Evolutionary conservation across 2,329 filamentous ascomycete species (phyloP).

Genomic region (Botryotinia narcissicola): DNA sequence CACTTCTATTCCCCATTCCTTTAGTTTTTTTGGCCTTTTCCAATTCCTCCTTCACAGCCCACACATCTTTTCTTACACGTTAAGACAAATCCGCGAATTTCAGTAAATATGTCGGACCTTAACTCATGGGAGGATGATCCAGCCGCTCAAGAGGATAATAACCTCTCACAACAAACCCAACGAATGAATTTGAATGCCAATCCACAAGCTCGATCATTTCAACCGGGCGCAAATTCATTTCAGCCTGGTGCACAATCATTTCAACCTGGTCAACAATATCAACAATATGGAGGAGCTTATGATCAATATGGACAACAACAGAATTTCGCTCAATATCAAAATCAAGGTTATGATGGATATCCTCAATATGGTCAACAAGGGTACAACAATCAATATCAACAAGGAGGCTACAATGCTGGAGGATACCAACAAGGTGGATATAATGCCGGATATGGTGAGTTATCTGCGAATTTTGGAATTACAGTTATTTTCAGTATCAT

Average conservation of each 20-base stretch:
- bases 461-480: background rate
- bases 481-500: background rate
- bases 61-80: background rate
- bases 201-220: conserved; percentile 53
- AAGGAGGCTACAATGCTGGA: conserved; percentile 42
- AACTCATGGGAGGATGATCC: conserved; percentile 95
- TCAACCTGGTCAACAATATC: conserved; percentile 68
- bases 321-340: conserved; percentile 51
- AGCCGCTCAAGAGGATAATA: conserved; percentile 65
- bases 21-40: background rate
- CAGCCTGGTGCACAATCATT: conserved; percentile 69
- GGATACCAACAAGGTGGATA: conserved; percentile 39
- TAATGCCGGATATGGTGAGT: conserved; percentile 43
- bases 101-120: conserved; percentile 71
- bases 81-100: background rate
- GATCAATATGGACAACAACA: conserved; percentile 54
- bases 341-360: conserved; percentile 54
- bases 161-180: conserved; percentile 74
- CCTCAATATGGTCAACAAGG: conserved; percentile 52
- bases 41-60: background rate
- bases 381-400: conserved; percentile 52
- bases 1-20: background rate
- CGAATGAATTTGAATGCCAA: conserved; percentile 68
- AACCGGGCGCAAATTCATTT: conserved; percentile 67
- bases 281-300: conserved; percentile 56